Evolutionary conservation across 2,329 filamentous ascomycete species (phyloP), one percentile per base, ranked within the genome.

Genomic region (Lasiodiplodia sp.): DNA sequence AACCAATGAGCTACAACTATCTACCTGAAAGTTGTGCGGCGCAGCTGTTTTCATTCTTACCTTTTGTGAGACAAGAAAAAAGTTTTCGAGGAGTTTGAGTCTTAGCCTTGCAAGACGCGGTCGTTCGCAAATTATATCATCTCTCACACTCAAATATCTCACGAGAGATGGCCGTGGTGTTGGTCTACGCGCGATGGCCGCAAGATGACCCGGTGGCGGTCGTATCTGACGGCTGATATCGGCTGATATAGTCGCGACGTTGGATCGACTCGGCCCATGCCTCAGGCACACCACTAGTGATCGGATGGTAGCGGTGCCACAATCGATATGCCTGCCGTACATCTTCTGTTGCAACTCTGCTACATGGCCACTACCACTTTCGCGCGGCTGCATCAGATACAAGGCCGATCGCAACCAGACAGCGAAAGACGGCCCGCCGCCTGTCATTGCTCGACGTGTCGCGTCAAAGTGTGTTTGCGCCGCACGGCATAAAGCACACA

Each of bases 261-360:
- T 51, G 47, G 18, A 64, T 52, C 37, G 28, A 52, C 51, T 38
- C 28, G 31, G 60, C 18, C 31, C n/a, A 34, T 38, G 60, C 31
- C 44, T 38, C 21, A 53, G 16, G 47, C 60, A 25, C 31, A 16
- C 28, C 60, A 37, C 28, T 52, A 52, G 28, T 8, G 28, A 49
- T 38, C n/a, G 47, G 40, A 1, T n/a, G 31, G 16, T 51, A 34
- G 47, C 47, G 25, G 51, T 63, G 57, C 57, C 57, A 63, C 44
- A 44, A 21, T 63, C 21, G 25, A 37, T 31, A 18, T 60, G 38
- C 31, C 44, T 64, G 60, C n/a, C 7, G 47, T 64, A 38, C 60
- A 64, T 64, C 60, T 52, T 52, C 47, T 38, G 47, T 64, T 64
- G 44, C 60, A 64, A 64, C 28, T 64, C 47, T 52, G 60, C 25